phyloP scores from a whole-genome alignment of 306 rosid species.

The Herpetospermum pedunculosum region DNA sequence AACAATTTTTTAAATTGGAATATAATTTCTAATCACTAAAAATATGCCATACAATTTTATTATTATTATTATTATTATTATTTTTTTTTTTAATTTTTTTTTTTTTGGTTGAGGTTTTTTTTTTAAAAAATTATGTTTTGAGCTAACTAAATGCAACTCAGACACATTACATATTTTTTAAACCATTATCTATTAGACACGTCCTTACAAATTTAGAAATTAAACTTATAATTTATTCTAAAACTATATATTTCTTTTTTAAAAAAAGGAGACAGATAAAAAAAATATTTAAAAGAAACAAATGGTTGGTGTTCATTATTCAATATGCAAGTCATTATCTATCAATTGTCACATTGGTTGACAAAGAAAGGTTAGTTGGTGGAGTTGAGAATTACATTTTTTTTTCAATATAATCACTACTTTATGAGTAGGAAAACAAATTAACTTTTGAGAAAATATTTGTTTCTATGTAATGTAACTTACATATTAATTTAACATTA shows the following conservation, averaged over 20 bases:
- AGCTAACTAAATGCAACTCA: too few relatives aligned
- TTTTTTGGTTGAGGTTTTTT: too few relatives aligned
- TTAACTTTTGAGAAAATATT: neutral
- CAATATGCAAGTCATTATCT: neutral
- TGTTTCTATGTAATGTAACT: neutral
- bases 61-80: too few relatives aligned
- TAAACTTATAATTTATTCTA: neutral
- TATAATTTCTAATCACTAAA: too few relatives aligned
- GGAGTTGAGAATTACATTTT: neutral
- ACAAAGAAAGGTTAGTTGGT: neutral
- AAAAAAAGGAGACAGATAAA: neutral
- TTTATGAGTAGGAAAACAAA: neutral
- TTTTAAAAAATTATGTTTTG: too few relatives aligned
- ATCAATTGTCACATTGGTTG: conserved; percentile 1
- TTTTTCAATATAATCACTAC: neutral
- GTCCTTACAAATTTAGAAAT: too few relatives aligned
- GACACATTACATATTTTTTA: too few relatives aligned
- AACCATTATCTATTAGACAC: too few relatives aligned
- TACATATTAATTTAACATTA: neutral
- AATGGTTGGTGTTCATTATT: neutral
- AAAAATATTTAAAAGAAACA: neutral
- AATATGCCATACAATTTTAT: too few relatives aligned
- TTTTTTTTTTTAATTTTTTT: too few relatives aligned
- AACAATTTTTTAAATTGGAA: too few relatives aligned
- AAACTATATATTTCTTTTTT: neutral